Evolutionary conservation across 768 basidiomycete genomes (phyloP).

Genomic region (Gymnopilus dilepis): DNA sequence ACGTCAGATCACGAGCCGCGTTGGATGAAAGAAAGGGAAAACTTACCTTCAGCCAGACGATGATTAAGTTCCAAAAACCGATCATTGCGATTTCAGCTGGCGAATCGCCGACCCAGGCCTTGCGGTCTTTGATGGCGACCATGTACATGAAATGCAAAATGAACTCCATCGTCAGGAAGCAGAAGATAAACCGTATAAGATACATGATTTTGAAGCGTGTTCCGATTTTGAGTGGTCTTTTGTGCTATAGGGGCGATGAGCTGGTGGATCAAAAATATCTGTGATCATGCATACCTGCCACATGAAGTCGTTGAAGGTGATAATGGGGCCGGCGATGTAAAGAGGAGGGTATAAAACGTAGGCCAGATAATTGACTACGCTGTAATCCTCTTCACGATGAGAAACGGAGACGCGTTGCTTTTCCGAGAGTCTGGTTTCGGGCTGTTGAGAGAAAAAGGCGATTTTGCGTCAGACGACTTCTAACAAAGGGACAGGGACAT

Average conservation of each 20-base stretch:
- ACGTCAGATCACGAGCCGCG: neutral
- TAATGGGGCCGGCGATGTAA: constrained; percentile 95
- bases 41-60: constrained; percentile 94
- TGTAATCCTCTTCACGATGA: constrained; percentile 66
- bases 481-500: constrained; percentile 9
- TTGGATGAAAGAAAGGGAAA: neutral
- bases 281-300: constrained; percentile 71
- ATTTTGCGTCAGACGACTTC: neutral
- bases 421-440: constrained; percentile 43
- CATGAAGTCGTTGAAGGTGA: constrained; percentile 94
- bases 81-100: constrained; percentile 88
- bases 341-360: constrained; percentile 93
- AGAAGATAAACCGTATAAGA: constrained; percentile 69
- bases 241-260: constrained; percentile 48
- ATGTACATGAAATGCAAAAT: constrained; percentile 96
- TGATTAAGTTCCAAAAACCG: constrained; percentile 95
- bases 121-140: constrained; percentile 91
- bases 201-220: constrained; percentile 55
- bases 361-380: constrained; percentile 73
- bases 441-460: constrained; percentile 8
- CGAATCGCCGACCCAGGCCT: constrained; percentile 79
- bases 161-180: constrained; percentile 85
- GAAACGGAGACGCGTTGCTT: constrained; percentile 63
- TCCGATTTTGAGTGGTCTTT: constrained; percentile 56
- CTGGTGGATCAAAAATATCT: neutral